Conservation (phyloP, 2,329 filamentous ascomycete genomes). For the Cylindrodendrum hubeiense region DNA sequence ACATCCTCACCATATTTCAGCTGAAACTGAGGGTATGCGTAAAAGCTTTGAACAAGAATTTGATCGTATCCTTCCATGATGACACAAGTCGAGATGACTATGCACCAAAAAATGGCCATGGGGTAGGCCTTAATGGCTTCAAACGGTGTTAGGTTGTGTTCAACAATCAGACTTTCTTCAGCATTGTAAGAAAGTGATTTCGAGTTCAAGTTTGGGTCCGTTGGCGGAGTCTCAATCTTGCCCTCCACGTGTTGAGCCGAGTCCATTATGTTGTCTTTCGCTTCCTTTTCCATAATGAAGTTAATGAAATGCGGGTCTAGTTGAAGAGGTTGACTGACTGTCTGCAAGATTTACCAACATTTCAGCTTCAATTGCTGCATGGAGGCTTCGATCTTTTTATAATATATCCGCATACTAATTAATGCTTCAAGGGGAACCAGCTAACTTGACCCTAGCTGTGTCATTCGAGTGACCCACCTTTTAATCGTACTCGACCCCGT, state of each 20-base stretch:
- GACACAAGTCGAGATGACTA: slow-evolving; percentile 51
- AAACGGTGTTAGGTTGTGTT: slow-evolving; percentile 42
- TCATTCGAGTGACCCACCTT: background rate
- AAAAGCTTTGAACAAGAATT: slow-evolving; percentile 52
- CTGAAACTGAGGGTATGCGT: slow-evolving; percentile 47
- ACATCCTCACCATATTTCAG: slow-evolving; percentile 46
- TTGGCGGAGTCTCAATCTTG: background rate
- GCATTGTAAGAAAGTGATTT: background rate
- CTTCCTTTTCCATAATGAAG: background rate
- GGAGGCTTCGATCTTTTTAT: background rate
- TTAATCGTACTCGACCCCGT: background rate
- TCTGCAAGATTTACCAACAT: too few relatives aligned
- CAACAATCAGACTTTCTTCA: slow-evolving; percentile 9
- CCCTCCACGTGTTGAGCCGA: slow-evolving; percentile 1
- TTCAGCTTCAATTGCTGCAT: background rate
- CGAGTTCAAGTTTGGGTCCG: background rate
- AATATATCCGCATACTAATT: too few relatives aligned
- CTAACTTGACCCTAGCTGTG: background rate
- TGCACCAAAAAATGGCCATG: slow-evolving; percentile 53
- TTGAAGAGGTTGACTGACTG: background rate
- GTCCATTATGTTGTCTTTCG: background rate
- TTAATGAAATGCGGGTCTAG: background rate
- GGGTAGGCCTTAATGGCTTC: slow-evolving; percentile 48
- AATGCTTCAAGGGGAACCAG: background rate
- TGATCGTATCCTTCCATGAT: slow-evolving; percentile 60